These are phyloP conservation scores for Physcomitrellopsis africana DNA, from an alignment of 225 moss, liverwort and hornwort species.

Conservation along the genomic window DNA sequence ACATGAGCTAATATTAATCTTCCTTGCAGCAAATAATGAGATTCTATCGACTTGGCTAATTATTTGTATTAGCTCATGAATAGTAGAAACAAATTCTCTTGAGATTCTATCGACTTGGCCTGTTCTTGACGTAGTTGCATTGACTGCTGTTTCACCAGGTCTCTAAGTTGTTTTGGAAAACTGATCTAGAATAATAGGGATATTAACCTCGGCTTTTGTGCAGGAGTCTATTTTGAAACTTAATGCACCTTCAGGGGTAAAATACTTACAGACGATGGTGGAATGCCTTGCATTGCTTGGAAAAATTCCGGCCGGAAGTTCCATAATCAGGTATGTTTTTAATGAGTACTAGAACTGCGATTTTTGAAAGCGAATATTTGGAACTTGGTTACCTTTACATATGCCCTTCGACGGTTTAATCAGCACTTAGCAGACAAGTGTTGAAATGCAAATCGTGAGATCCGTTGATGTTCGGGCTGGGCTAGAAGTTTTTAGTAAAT, in stretches of 20 bases:
- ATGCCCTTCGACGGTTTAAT: background rate
- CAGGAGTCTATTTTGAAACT: constrained; percentile 88
- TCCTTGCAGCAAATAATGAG: too few relatives aligned
- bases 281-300: constrained; percentile 83
- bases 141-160: too few relatives aligned
- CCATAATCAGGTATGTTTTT: constrained; percentile 73
- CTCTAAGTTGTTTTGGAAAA: background rate
- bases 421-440: background rate
- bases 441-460: constrained; percentile 13
- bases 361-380: constrained; percentile 2
- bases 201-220: constrained; percentile 27
- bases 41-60: too few relatives aligned
- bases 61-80: too few relatives aligned
- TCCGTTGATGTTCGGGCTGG: background rate
- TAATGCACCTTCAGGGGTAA: constrained; percentile 71
- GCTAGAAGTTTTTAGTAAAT: background rate
- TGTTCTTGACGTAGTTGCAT: too few relatives aligned
- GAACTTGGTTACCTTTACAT: background rate
- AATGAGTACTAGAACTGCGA: background rate
- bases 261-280: constrained; percentile 90
- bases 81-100: too few relatives aligned
- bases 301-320: constrained; percentile 80
- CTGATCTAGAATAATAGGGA: background rate
- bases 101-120: too few relatives aligned
- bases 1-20: constrained; percentile 6